Evolutionary conservation across 805 yeast species (phyloP), one percentile per base, ranked within the genome.

Genomic region (Yueomyces sp.): DNA sequence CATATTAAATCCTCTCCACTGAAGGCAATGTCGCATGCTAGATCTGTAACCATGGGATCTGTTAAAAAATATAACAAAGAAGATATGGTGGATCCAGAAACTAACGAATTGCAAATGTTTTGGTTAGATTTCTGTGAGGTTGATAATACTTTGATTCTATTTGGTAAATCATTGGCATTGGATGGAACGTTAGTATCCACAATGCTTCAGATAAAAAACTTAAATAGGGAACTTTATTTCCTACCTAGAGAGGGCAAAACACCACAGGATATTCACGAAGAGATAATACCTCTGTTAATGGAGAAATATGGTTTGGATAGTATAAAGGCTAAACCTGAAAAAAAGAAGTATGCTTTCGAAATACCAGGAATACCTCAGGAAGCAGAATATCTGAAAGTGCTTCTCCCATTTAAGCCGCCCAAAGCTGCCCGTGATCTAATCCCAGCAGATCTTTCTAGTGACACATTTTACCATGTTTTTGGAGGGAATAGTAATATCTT

Each of bases 121-220:
- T 92, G 96, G 96, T 64, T 84, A 31, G 98, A 92, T 62, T 87
- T 79, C 59, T 70, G 82, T 28, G 97, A 90, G 57, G 76, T 81
- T 9, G 84, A 80, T 46, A 73, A 73, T 51, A 64, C 78, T 0
- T 63, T 92, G 41, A 59, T 85, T 26, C 67, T 92, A 7, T 90
- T 83, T 59, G 98, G 98, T 43, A 86, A 87, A 56, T 72, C 82
- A 9, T 69, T 72, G 45, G 69, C 87, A 3, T 65, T 65, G 6
- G 78, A 77, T 40, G 76, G 79, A 3, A 65, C 69, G 7, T 59
- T 74, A 28, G 82, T 80, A 3, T 85, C 95, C 2, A 81, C 83
- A 41, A 74, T 85, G 69, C 76, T 85, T 30, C 92, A 85, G 56
- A 65, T 92, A 11, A 75, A 73, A 46, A 84, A 82, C 4, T 59